Conservation (phyloP, 2,329 filamentous ascomycete genomes). For the Fusarium denticulatum region DNA sequence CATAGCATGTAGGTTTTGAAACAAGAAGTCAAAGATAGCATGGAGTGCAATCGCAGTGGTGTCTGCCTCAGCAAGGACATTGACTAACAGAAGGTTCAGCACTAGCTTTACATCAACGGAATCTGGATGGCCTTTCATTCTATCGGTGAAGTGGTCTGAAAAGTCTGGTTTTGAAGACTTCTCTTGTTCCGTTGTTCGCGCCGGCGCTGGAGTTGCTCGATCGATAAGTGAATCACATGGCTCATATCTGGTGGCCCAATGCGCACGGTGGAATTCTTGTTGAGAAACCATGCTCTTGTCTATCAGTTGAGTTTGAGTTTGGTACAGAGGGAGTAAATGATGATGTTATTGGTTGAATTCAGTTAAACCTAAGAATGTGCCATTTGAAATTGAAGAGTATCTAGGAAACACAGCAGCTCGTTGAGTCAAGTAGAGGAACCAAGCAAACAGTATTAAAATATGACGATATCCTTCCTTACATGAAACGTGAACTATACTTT, state of each 20-base stretch:
- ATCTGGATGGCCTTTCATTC: conserved; percentile 46
- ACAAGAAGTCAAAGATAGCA: conserved; percentile 50
- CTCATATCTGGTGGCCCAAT: conserved; percentile 34
- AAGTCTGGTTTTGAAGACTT: conserved; percentile 39
- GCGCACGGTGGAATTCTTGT: conserved; percentile 42
- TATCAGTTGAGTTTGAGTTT: too few species aligned
- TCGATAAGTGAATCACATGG: conserved; percentile 16
- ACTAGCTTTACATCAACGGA: conserved; percentile 50
- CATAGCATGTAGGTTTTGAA: conserved; percentile 45
- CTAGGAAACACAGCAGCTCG: too few species aligned
- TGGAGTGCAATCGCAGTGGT: conserved; percentile 50
- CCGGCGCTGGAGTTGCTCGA: conserved; percentile 15
- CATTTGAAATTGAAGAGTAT: too few species aligned
- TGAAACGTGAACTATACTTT: too few species aligned
- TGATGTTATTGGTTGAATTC: too few species aligned
- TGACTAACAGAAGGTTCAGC: conserved; percentile 48
- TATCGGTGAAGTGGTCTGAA: conserved; percentile 49
- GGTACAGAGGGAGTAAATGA: too few species aligned
- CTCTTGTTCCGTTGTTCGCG: conserved; percentile 10
- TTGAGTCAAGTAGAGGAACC: too few species aligned
- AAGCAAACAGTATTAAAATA: too few species aligned
- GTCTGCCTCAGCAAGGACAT: conserved; percentile 50
- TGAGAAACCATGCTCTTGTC: conserved; percentile 12
- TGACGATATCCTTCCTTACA: too few species aligned
- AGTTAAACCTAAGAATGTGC: too few species aligned